These are phyloP conservation scores for Clavispora carvajalis DNA, from an alignment of 805 yeast species.

Conservation along the genomic window DNA sequence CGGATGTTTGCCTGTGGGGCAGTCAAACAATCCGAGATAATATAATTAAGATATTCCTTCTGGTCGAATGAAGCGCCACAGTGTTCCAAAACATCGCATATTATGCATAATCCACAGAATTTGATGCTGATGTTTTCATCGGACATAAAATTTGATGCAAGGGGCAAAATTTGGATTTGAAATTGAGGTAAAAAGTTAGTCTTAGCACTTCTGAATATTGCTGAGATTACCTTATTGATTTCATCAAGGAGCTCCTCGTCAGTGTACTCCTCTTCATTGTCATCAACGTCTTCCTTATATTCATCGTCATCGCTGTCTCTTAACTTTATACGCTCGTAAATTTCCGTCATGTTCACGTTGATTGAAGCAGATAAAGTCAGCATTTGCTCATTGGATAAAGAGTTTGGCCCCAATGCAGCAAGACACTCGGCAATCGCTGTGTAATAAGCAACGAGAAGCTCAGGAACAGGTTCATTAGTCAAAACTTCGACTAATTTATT, in stretches of 20 bases:
- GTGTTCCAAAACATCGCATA: slow-evolving; percentile 76
- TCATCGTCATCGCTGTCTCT: slow-evolving; percentile 79
- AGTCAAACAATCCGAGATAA: slow-evolving; percentile 61
- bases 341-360: slow-evolving; percentile 56
- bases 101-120: slow-evolving; percentile 72
- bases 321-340: slow-evolving; percentile 62
- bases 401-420: slow-evolving; percentile 59
- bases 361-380: slow-evolving; percentile 54
- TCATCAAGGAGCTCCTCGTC: slow-evolving; percentile 91
- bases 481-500: slow-evolving; percentile 64
- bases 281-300: slow-evolving; percentile 80
- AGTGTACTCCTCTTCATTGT: slow-evolving; percentile 76
- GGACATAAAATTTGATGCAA: slow-evolving; percentile 53
- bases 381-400: slow-evolving; percentile 53
- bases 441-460: slow-evolving; percentile 73
- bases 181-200: slow-evolving; percentile 58
- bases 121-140: slow-evolving; percentile 66
- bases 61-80: slow-evolving; percentile 67
- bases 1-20: slow-evolving; percentile 68
- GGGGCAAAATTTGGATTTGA: slow-evolving; percentile 53
- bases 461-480: slow-evolving; percentile 76
- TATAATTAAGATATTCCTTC: slow-evolving; percentile 58
- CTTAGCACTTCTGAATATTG: slow-evolving; percentile 61
- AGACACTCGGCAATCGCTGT: slow-evolving; percentile 63
- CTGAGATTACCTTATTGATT: slow-evolving; percentile 67